Conservation (phyloP, 2,329 filamentous ascomycete genomes). For the Paraconiothyrium sp. region DNA sequence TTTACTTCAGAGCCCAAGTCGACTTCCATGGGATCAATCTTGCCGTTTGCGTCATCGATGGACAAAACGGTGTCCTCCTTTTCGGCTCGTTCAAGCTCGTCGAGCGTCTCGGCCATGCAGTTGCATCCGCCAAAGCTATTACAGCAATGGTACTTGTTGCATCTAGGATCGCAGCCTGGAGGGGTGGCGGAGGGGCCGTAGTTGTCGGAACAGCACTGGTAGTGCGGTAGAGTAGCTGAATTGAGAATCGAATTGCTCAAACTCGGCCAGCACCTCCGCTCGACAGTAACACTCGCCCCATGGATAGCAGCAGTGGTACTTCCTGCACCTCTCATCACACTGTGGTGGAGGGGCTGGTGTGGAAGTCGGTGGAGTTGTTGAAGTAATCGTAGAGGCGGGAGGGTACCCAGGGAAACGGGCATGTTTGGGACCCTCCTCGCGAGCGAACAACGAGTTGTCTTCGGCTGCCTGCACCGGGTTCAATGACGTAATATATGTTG, state of each 20-base stretch:
- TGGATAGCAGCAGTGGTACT: slow-evolving; percentile 3
- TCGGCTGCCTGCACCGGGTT: neutral
- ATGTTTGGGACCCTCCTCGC: neutral
- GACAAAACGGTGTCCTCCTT: neutral
- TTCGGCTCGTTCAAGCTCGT: neutral
- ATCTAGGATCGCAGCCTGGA: neutral
- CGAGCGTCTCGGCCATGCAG: neutral
- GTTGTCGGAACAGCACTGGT: neutral
- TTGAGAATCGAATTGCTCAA: neutral
- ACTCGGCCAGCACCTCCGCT: neutral
- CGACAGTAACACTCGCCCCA: neutral
- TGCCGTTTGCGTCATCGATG: neutral
- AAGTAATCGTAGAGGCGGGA: neutral
- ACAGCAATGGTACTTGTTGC: slow-evolving; percentile 8
- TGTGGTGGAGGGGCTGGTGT: too few relatives aligned
- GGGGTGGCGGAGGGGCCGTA: neutral
- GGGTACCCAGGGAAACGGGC: neutral
- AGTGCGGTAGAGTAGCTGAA: neutral
- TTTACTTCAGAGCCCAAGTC: slow-evolving; percentile 1
- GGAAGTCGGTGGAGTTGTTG: neutral
- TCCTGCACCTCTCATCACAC: neutral
- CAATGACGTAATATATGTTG: neutral
- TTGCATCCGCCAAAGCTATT: neutral
- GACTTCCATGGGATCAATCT: neutral
- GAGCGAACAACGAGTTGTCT: too few relatives aligned